Percentiles rank a stretch among this genome's conserved stretches.
Conservation (phyloP, 1,284 basidiomycete genomes). For the Ceratobasidium theobromae region DNA sequence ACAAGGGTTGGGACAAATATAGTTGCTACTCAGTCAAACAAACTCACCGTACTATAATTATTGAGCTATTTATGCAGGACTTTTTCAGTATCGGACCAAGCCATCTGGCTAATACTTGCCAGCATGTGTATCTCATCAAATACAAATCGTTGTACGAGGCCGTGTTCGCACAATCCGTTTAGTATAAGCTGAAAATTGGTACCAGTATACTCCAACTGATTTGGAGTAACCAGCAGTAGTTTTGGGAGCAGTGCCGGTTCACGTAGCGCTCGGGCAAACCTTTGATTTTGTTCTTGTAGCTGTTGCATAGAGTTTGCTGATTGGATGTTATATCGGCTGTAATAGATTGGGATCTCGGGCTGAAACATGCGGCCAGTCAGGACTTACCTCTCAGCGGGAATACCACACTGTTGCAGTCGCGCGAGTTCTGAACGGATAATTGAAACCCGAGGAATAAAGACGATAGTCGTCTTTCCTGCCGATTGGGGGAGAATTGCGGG, state of each 20-base stretch:
- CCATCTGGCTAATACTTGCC: too few relatives aligned
- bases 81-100: too few relatives aligned
- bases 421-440: conserved; percentile 9
- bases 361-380: not conserved
- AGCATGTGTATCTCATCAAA: conserved; percentile 32
- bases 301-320: not conserved
- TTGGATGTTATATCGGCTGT: conserved; percentile 8
- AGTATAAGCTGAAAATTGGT: conserved; percentile 3
- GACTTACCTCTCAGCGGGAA: conserved; percentile 7
- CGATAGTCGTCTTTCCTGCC: conserved; percentile 1
- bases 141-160: conserved; percentile 10
- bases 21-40: too few relatives aligned
- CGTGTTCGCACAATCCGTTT: conserved; percentile 3
- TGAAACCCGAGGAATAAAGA: conserved; percentile 25
- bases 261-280: not conserved
- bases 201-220: conserved; percentile 18
- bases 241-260: not conserved
- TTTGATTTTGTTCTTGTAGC: not conserved
- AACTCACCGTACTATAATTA: not conserved
- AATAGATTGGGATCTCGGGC: not conserved
- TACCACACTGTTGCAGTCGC: conserved; percentile 1
- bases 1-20: too few relatives aligned
- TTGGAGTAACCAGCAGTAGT: not conserved
- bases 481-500: conserved; percentile 17
- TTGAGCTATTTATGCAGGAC: not conserved